These are phyloP conservation scores for Apiotrichum mycotoxinovorans DNA, from an alignment of 1,284 basidiomycete genomes.

Conservation along the genomic window DNA sequence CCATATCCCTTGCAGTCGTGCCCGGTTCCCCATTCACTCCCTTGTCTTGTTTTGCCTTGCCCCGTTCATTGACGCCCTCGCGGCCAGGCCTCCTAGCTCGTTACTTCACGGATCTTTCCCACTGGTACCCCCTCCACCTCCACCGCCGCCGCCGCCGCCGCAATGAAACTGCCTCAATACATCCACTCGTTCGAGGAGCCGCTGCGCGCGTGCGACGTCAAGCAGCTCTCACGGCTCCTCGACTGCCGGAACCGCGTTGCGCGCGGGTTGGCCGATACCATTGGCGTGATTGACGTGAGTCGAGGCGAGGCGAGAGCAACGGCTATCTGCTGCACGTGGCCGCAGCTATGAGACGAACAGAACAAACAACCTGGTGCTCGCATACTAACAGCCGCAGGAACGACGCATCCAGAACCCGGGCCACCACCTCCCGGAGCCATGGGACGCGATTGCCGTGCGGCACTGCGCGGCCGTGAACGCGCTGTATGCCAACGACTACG, in stretches of 20 bases:
- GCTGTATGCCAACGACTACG: constrained; percentile 32
- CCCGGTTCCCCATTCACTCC: too few species aligned
- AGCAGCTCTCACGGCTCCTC: constrained; percentile 31
- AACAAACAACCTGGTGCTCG: background rate
- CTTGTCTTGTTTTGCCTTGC: too few species aligned
- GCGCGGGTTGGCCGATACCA: constrained; percentile 36
- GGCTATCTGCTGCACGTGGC: background rate
- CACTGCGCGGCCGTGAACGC: constrained; percentile 45
- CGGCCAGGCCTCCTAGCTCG: too few species aligned
- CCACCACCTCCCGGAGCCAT: constrained; percentile 37
- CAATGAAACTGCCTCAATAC: constrained; percentile 45
- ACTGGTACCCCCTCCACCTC: too few species aligned
- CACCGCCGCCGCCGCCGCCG: background rate
- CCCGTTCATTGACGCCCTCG: too few species aligned
- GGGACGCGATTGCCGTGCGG: constrained; percentile 43
- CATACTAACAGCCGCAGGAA: constrained; percentile 24
- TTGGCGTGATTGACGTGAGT: constrained; percentile 41
- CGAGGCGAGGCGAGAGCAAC: background rate
- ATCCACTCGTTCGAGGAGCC: constrained; percentile 37
- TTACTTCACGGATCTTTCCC: too few species aligned
- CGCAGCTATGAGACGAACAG: background rate
- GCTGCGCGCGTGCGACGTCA: constrained; percentile 30
- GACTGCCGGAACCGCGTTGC: constrained; percentile 36
- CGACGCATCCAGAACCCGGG: constrained; percentile 34
- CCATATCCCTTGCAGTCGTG: too few species aligned